Evolutionary conservation across 2,329 filamentous ascomycete genomes (phyloP), one percentile per base, ranked within the genome.

Genomic region (Talaromyces amestolkiae): DNA sequence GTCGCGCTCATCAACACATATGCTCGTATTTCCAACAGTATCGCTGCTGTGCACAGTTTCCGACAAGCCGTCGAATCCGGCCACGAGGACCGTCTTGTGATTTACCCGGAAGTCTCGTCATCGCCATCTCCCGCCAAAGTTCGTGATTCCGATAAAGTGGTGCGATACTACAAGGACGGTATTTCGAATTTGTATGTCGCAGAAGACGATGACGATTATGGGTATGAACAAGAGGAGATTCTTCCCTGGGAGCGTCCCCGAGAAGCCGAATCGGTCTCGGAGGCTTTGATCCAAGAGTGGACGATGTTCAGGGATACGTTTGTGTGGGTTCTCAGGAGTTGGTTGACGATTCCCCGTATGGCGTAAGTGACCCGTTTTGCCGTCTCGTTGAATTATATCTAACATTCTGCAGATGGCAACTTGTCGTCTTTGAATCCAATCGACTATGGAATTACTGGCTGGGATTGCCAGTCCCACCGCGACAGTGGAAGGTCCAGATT

Each of bases 1-100:
- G 95, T 99, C 22, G 92, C 95, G 2, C 84, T 99, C 22, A 90
- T 98, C 80, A 99, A 99, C 79, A 98, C 95, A 0, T 89, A 97
- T 66, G 92, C 91, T 35, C 87, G 94, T 41, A 88, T 98, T 68
- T 92, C 91, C 68, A 89, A 91, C 76, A 95, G 92, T 61, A 80
- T 99, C 67, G 83, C 85, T 39, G 89, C 92, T 0, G 85, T 97
- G 51, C 86, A 87, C 64, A 83, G 88, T 63, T 98, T 99, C 81
- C 82, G 85, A 47, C 77, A 79, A 61, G 80, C 83, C 8, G 71
- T 80, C 65, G 74, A 77, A n/a, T 70, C 75, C 10, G 77, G 74
- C 3, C 72, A 75, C 11, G 75, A 76, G 22, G 69, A 75, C 13
- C 69, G 70, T 13, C 71, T 76, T 58, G 71, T 72, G 0, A 71